Evolutionary conservation across 1,139 yeast genomes (phyloP).

Genomic region (Scheffersomyces quercinus): DNA sequence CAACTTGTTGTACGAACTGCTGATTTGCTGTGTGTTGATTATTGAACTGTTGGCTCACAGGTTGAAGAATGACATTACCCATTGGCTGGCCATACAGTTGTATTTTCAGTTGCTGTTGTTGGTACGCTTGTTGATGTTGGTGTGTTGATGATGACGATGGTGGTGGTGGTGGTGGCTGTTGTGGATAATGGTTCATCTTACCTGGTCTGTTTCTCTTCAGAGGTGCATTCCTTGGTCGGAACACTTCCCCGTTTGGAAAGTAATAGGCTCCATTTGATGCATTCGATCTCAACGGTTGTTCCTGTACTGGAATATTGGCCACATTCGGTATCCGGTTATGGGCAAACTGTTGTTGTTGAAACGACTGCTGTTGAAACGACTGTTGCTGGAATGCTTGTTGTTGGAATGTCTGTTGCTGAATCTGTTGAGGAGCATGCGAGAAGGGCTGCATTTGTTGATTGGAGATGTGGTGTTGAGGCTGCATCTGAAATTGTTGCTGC

Average conservation of each 20-base stretch:
- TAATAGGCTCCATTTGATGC: constrained; percentile 33
- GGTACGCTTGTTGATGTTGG: no score
- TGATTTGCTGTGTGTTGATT: no score
- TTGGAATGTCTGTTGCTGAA: constrained; percentile 2
- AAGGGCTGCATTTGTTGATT: no score
- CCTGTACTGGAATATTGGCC: not conserved
- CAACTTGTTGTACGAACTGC: no score
- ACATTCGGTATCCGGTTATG: constrained; percentile 7
- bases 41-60: no score
- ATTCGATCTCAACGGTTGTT: constrained; percentile 4
- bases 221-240: constrained; percentile 47
- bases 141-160: not conserved
- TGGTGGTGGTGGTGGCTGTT: not conserved
- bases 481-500: constrained; percentile 1
- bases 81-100: no score
- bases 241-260: constrained; percentile 59
- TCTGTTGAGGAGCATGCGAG: not conserved
- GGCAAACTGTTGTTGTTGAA: constrained; percentile 15
- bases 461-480: not conserved
- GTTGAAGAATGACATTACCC: no score
- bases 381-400: not conserved
- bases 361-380: constrained; percentile 1
- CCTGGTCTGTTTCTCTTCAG: constrained; percentile 39
- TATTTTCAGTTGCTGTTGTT: no score
- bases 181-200: constrained; percentile 17